Percentiles rank a stretch among this genome's conserved stretches.
These are phyloP conservation scores for Colletotrichum tabaci DNA, from an alignment of 2,329 filamentous ascomycete genomes.

Conservation along the genomic window DNA sequence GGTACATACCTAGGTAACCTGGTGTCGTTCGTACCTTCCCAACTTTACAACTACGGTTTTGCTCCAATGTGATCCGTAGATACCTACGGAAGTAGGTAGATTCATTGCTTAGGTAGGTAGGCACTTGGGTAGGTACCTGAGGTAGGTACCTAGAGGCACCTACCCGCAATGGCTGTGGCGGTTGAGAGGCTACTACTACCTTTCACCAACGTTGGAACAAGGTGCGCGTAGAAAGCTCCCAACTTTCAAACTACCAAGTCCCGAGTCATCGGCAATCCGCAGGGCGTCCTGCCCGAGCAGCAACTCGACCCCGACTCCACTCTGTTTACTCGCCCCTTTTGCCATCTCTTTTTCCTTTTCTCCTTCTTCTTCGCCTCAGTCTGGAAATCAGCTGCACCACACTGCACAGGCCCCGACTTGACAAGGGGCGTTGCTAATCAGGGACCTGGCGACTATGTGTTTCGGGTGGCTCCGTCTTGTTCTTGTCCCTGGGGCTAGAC, in stretches of 20 bases:
- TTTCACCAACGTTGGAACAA: conserved; percentile 13
- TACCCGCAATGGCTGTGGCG: conserved; percentile 3
- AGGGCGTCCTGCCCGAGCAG: conserved; percentile 32
- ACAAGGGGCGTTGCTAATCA: not conserved
- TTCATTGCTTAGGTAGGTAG: no score
- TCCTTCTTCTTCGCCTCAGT: no score
- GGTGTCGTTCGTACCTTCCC: not conserved
- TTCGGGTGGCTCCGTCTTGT: not conserved
- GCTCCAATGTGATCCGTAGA: no score
- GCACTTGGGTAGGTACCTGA: not conserved
- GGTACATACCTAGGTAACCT: not conserved
- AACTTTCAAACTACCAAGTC: conserved; percentile 9
- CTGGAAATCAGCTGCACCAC: no score
- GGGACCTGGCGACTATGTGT: not conserved
- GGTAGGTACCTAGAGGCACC: not conserved
- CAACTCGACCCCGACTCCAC: not conserved
- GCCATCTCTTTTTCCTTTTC: no score
- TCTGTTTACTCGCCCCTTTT: no score
- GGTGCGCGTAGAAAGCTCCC: conserved; percentile 3
- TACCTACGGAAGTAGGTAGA: no score
- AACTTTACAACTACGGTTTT: no score
- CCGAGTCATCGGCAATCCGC: conserved; percentile 29
- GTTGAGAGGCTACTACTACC: conserved; percentile 3
- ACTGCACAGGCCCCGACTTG: no score
- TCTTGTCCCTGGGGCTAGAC: not conserved